Evolutionary conservation across 352 stramenopile species (phyloP), one percentile per base, ranked within the genome.

Genomic region (Phytophthora sansomeana): DNA sequence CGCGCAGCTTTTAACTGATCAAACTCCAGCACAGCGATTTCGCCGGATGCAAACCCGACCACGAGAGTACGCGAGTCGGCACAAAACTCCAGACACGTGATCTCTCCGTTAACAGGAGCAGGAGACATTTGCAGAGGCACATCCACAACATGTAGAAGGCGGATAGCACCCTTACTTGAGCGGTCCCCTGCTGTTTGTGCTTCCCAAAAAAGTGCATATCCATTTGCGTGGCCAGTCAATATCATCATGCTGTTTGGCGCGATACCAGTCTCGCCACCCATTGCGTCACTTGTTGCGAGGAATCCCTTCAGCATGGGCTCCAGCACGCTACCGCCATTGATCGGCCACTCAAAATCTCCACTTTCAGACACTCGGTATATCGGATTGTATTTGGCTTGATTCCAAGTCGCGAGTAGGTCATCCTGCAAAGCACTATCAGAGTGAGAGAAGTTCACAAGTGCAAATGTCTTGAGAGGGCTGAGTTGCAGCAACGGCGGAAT

Each of bases 331-430:
- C 84, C 84, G 1, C 86, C 86, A n/a, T 84, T 89, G 41, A 92
- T 75, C 1, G 86, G 86, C 81, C 80, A 91, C 21, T 88, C 80
- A 72, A 88, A 91, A n/a, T 89, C 81, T 9, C 79, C 73, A 17
- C 49, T 74, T 24, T 74, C 47, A 29, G 60, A 62, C 26, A 87
- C 28, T 14, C 62, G 63, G 8, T 69, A 68, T 26, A 83, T 61
- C 7, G 72, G 58, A 48, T 85, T 78, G 28, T 71, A 72, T 44
- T 50, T 81, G 55, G 39, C 69, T 74, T 58, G 77, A 39, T 73
- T 46, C 72, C 55, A 85, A 0, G 74, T 76, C 29, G 65, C 67
- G 9, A 71, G 28, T 35, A 92, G 65, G 35, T 90, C 78, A 13
- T 77, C 74, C n/a, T 88, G 74, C 2, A 92, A 50, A 13, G 36